Base-by-base conservation (phyloP, 2,329 filamentous ascomycete species). In the Xylaria sp. region DNA sequence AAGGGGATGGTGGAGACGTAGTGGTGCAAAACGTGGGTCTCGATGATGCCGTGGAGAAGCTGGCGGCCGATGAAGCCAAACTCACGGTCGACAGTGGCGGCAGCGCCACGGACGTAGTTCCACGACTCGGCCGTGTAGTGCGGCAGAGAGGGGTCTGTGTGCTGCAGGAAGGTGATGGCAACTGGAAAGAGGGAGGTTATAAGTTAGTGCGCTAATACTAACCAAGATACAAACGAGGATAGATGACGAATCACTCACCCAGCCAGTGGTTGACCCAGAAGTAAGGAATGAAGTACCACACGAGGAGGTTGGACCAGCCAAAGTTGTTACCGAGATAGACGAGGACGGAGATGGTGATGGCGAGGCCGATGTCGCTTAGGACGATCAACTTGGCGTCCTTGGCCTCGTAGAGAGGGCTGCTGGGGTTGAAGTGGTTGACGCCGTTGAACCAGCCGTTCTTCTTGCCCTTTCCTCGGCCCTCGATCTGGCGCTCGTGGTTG, bases 231-330 rank as follows among this genome's bases (percentile, higher is more conserved):
- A 22, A 42, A 27, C 1, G 20, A 11, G 1, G 25, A 36, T 33
- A 10, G 13, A 54, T 36, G 3, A 42, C n/a, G 31, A 17, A 38
- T 59, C 11, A 87, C 92, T 86, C 89, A 96, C 93, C 92, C 63
- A 98, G 91, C 95, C 95, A 98, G 88, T 97, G 94, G 88, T 98
- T 97, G 63, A 97, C 94, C 95, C 95, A 97, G 68, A 97, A 86
- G 80, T 98, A 99, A 42, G 96, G 96, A 66, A 96, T 78, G 77
- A 94, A 89, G 83, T 99, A 99, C 95, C 96, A 98, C 70, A 99
- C 91, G 67, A 92, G 83, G 79, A 98, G 85, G 85, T 97, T 98
- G 78, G 84, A 79, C 85, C 90, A 95, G 77, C 96, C 96, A 74
- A 90, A 97, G 63, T 81, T 92, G 80, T 89, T 89, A 75, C 90